Conservation (phyloP, 169 alveolate genomes). For the Plasmodium gaboni region DNA sequence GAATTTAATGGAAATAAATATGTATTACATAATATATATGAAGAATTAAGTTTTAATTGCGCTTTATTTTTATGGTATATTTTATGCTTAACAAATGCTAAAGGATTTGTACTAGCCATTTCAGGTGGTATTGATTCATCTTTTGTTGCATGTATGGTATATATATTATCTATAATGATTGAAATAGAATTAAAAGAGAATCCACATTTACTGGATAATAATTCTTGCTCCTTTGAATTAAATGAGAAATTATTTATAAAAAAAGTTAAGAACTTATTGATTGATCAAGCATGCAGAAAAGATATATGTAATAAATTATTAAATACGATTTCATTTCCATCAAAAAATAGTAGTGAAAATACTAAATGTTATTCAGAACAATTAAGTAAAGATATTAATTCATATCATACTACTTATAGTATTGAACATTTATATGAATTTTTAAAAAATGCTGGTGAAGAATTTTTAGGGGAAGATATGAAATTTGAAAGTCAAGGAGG, state of each 20-base stretch:
- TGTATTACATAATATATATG: constrained; percentile 54
- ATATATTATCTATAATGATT: constrained; percentile 51
- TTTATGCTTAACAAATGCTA: constrained; percentile 61
- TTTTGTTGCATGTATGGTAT: constrained; percentile 66
- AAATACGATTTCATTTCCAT: constrained; percentile 61
- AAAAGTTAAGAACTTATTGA: constrained; percentile 22
- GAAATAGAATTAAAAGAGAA: constrained; percentile 22
- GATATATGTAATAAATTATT: constrained; percentile 48
- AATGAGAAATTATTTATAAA: constrained; percentile 2
- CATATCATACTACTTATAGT: constrained; percentile 33
- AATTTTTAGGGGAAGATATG: constrained; percentile 33
- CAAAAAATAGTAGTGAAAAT: constrained; percentile 59
- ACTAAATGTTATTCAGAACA: constrained; percentile 33
- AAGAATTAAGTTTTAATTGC: constrained; percentile 65
- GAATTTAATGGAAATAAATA: constrained; percentile 12
- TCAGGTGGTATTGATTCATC: constrained; percentile 77
- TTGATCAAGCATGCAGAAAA: constrained; percentile 40
- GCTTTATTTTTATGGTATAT: constrained; percentile 65
- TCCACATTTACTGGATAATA: background rate
- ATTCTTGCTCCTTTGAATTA: background rate
- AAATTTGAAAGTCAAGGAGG: constrained; percentile 63
- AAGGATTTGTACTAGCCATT: constrained; percentile 64
- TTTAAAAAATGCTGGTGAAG: constrained; percentile 48
- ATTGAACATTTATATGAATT: constrained; percentile 41
- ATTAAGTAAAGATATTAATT: constrained; percentile 45